Percentiles rank a stretch among this genome's conserved stretches.
phyloP scores from a whole-genome alignment of 345 rosid species.

The Citrus maxima region DNA sequence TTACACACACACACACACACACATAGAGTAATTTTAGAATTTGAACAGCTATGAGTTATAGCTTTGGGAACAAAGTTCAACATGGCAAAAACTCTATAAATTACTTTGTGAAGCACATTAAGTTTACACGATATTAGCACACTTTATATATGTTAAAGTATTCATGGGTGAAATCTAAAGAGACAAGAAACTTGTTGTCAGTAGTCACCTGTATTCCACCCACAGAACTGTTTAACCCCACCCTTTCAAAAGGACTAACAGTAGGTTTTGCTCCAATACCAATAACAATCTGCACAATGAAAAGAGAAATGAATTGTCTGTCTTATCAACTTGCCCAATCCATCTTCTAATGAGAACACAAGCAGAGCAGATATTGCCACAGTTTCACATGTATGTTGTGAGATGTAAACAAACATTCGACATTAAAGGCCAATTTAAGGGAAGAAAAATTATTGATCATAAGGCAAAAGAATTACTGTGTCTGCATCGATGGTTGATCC shows the following conservation, averaged over 20 bases:
- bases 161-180: not conserved
- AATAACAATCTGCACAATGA: slow-evolving; percentile 53
- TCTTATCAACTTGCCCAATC: not conserved
- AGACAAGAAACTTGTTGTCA: not conserved
- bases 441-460: not conserved
- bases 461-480: slow-evolving; percentile 39
- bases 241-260: slow-evolving; percentile 63
- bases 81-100: not conserved
- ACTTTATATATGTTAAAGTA: not conserved
- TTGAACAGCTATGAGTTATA: not conserved
- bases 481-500: slow-evolving; percentile 86
- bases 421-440: not conserved
- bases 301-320: slow-evolving; percentile 4
- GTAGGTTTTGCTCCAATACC: slow-evolving; percentile 97
- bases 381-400: not conserved
- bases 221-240: slow-evolving; percentile 55
- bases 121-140: not conserved
- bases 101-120: not conserved
- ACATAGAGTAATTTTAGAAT: not conserved
- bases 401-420: not conserved
- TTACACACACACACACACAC: not conserved
- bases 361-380: not conserved
- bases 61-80: not conserved
- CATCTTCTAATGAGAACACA: not conserved
- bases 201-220: slow-evolving; percentile 85